Percentiles rank a stretch among this genome's conserved stretches.
Conservation (phyloP, 1,284 basidiomycete genomes). For the Trametes sp. region DNA sequence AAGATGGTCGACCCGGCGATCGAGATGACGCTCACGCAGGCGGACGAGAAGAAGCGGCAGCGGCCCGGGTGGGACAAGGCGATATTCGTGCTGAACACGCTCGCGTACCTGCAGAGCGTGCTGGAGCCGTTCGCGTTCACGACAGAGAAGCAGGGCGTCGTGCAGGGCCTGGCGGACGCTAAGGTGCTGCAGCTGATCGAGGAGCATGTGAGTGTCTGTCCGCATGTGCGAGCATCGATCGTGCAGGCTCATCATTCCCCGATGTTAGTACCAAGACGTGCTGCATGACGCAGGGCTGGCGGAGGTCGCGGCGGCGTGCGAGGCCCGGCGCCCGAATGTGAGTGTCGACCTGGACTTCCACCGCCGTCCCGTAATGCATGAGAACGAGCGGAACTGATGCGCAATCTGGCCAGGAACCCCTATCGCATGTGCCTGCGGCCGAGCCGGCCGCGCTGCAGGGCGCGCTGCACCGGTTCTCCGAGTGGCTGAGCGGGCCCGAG, state of each 20-base stretch:
- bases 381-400: constrained; percentile 1
- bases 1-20: constrained; percentile 85
- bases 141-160: constrained; percentile 58
- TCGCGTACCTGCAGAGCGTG: constrained; percentile 78
- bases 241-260: constrained; percentile 5
- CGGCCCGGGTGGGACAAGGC: constrained; percentile 77
- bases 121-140: constrained; percentile 82
- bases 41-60: constrained; percentile 68
- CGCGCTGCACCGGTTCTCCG: constrained; percentile 66
- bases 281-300: constrained; percentile 79
- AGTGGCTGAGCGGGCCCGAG: constrained; percentile 72
- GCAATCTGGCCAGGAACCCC: constrained; percentile 62
- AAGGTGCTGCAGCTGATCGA: constrained; percentile 74
- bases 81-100: constrained; percentile 86
- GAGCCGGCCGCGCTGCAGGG: constrained; percentile 61
- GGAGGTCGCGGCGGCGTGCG: constrained; percentile 67
- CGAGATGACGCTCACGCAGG: constrained; percentile 75
- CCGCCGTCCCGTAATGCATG: too few species aligned
- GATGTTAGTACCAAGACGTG: constrained; percentile 70
- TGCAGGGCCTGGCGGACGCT: constrained; percentile 70
- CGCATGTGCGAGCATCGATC: background rate
- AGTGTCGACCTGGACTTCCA: constrained; percentile 36
- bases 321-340: constrained; percentile 62
- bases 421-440: constrained; percentile 68
- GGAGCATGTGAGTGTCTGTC: constrained; percentile 73